Conservation (phyloP, 768 basidiomycete species). For the Leucocoprinus birnbaumii region DNA sequence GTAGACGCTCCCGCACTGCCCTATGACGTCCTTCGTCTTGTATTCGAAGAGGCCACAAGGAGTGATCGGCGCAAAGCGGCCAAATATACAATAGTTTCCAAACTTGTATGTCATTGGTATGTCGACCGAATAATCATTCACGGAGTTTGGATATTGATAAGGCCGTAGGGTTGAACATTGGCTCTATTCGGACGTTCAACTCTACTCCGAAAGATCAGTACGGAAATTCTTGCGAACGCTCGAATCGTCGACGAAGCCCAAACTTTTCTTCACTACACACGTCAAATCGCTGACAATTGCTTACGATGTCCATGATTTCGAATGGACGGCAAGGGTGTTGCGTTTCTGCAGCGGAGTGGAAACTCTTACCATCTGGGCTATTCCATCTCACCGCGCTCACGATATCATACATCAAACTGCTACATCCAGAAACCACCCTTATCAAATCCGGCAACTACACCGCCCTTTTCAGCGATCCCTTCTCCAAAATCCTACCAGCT, state of each 20-base stretch:
- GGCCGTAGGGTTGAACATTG: slow-evolving; percentile 31
- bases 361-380: slow-evolving; percentile 35
- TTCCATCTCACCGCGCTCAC: slow-evolving; percentile 13
- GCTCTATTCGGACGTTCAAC: slow-evolving; percentile 30
- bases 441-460: background rate
- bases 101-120: slow-evolving; percentile 30
- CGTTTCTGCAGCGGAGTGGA: slow-evolving; percentile 30
- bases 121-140: slow-evolving; percentile 2
- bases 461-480: background rate
- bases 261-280: slow-evolving; percentile 29
- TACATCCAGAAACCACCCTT: background rate
- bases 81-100: slow-evolving; percentile 28
- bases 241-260: slow-evolving; percentile 29
- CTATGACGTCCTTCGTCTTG: slow-evolving; percentile 33
- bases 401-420: background rate
- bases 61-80: slow-evolving; percentile 28
- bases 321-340: slow-evolving; percentile 27
- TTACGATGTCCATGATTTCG: slow-evolving; percentile 28
- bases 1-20: slow-evolving; percentile 18
- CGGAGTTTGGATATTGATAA: background rate
- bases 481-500: background rate
- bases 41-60: slow-evolving; percentile 31
- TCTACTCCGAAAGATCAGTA: slow-evolving; percentile 28
- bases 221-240: slow-evolving; percentile 35
- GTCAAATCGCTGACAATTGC: slow-evolving; percentile 36